Evolutionary conservation across 257 asterid species (phyloP).

Genomic region (Lycium ferocissimum): DNA sequence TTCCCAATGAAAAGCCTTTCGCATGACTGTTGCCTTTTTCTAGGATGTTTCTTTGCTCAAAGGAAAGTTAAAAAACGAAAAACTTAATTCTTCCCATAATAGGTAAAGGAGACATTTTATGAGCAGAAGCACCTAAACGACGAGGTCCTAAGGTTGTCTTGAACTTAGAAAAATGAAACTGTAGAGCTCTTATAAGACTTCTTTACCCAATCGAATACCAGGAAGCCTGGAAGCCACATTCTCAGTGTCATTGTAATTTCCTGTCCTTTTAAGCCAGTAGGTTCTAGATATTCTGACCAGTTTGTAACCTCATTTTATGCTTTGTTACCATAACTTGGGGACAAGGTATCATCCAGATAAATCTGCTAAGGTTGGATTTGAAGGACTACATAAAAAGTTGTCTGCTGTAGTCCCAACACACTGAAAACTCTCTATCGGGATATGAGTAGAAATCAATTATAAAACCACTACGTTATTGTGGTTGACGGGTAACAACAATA

Average conservation of each 20-base stretch:
- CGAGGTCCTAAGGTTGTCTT: background rate
- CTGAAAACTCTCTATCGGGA: background rate
- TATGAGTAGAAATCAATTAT: background rate
- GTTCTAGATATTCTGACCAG: background rate
- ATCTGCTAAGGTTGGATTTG: background rate
- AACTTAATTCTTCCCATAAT: background rate
- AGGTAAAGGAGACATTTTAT: background rate
- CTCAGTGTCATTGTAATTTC: background rate
- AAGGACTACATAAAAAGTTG: background rate
- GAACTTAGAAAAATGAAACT: background rate
- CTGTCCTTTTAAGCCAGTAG: slow-evolving; percentile 9
- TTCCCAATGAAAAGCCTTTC: background rate
- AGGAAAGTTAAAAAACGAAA: background rate
- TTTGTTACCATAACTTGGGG: background rate
- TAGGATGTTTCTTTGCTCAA: background rate
- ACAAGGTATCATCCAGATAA: background rate
- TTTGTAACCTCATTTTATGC: background rate
- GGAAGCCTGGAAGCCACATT: background rate
- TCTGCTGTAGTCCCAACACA: background rate
- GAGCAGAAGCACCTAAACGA: background rate
- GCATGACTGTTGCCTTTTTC: background rate
- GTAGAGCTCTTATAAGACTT: background rate
- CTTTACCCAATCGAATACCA: background rate
- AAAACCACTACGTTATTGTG: background rate
- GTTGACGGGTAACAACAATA: background rate